Conservation (phyloP, 805 yeast genomes). For the Candida peoriensis region DNA sequence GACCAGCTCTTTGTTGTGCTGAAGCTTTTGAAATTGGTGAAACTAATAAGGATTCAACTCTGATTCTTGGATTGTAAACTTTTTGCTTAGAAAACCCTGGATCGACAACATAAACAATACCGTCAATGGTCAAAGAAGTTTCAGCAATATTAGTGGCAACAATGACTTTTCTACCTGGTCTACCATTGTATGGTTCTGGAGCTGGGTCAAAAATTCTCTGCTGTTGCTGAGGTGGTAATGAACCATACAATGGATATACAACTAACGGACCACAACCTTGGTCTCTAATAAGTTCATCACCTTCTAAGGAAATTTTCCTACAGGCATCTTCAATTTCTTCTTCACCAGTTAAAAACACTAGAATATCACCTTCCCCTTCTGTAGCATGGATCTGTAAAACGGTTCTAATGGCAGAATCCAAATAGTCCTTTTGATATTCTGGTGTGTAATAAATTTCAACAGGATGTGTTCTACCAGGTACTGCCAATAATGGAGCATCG, state of each 20-base stretch:
- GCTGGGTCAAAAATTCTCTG: slow-evolving; percentile 92
- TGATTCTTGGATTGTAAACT: slow-evolving; percentile 91
- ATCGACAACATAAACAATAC: slow-evolving; percentile 94
- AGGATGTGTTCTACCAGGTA: slow-evolving; percentile 97
- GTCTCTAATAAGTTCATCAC: slow-evolving; percentile 83
- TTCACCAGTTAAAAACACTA: slow-evolving; percentile 89
- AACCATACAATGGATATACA: slow-evolving; percentile 93
- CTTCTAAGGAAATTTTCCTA: slow-evolving; percentile 79
- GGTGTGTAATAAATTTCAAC: slow-evolving; percentile 97
- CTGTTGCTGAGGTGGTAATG: slow-evolving; percentile 93
- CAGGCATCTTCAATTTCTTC: slow-evolving; percentile 98
- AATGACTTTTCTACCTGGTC: slow-evolving; percentile 93
- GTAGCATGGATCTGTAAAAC: slow-evolving; percentile 96
- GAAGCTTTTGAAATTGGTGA: slow-evolving; percentile 96
- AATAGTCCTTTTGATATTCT: slow-evolving; percentile 90
- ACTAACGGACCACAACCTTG: slow-evolving; percentile 83
- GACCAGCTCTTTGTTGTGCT: slow-evolving; percentile 98
- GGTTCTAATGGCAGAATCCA: slow-evolving; percentile 92
- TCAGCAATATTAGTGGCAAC: slow-evolving; percentile 95
- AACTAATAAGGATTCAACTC: slow-evolving; percentile 91
- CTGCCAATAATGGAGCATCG: slow-evolving; percentile 90
- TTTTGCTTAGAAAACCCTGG: slow-evolving; percentile 97
- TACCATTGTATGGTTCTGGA: slow-evolving; percentile 65
- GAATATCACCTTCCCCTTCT: slow-evolving; percentile 87
- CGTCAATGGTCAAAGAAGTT: slow-evolving; percentile 95